Base-by-base conservation (phyloP, 176 grass and related monocot species). In the Triticum dicoccoides region DNA sequence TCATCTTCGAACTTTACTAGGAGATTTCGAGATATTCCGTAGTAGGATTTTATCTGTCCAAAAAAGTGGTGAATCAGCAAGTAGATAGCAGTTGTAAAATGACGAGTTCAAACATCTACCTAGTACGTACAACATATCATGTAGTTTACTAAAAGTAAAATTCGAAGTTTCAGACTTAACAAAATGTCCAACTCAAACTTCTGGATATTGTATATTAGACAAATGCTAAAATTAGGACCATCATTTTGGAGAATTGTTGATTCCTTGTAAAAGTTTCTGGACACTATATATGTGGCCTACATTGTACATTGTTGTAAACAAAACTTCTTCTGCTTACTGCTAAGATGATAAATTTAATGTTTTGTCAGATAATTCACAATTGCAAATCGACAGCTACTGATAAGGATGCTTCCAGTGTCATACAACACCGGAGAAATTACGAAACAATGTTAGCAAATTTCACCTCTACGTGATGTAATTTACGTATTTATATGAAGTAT, bases 1-100 rank as follows among this genome's bases (percentile, higher is more conserved):
- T 98, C 97, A 76, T 98, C 94, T 82, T 98, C 91, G 24, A 98
- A 98, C 80, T 98, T 98, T 84, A 98, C 86, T 37, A 98, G 77
- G 85, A 98, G 94, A 68, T 98, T 98, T 64, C 89, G 92, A 66
- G 94, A 98, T 88, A 98, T 73, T 76, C 97, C 97, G 80, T 96
- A 98, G 80, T 96, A 98, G 20, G 94, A 94, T 87, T 90, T 98
- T 94, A 98, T 88, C 97, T 98, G 92, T 29, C 49, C 82, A 17
- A 68, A 65, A 81, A 7, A 70, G 79, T 25, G 20, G 38, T 63
- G 35, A 0, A 3, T 65, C 4, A 87, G n/a, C 20, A 23, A 61
- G 27, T 15, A 61, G 18, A 87, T 3, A 84, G 6, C 18, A 64
- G 27, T 77, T 61, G 61, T 75, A 79, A 61, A 45, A 61, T 79